These are phyloP conservation scores for Dichomitus squalens DNA, from an alignment of 1,284 basidiomycete genomes.

Conservation along the genomic window DNA sequence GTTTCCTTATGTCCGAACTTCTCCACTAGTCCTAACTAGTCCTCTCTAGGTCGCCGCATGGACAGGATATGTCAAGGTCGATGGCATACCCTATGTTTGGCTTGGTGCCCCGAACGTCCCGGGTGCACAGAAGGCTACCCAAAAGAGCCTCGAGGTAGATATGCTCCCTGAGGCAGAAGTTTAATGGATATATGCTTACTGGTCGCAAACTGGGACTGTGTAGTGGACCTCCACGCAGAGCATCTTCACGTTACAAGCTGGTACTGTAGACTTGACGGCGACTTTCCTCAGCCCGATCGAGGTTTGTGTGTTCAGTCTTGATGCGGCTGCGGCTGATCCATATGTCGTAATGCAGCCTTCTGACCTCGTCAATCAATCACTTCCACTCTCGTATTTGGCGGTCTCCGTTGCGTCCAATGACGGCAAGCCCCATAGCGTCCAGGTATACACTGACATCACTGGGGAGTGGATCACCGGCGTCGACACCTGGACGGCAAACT, in stretches of 20 bases:
- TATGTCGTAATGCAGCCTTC: slow-evolving; percentile 41
- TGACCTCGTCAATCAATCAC: slow-evolving; percentile 60
- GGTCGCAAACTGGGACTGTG: background rate
- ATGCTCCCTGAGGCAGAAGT: background rate
- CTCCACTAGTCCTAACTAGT: background rate
- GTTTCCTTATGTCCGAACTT: background rate
- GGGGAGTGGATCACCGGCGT: slow-evolving; percentile 69
- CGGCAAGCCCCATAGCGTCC: slow-evolving; percentile 52
- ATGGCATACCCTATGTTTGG: slow-evolving; percentile 57
- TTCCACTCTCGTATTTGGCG: slow-evolving; percentile 64
- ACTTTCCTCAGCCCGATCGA: slow-evolving; percentile 69
- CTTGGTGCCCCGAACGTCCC: slow-evolving; percentile 55
- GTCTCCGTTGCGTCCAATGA: slow-evolving; percentile 58
- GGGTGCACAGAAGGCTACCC: slow-evolving; percentile 48
- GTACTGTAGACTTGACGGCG: slow-evolving; percentile 62
- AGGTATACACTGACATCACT: slow-evolving; percentile 66
- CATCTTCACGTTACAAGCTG: slow-evolving; percentile 59
- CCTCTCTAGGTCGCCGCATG: slow-evolving; percentile 58
- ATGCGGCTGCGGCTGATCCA: background rate
- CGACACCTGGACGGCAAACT: slow-evolving; percentile 52
- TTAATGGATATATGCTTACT: background rate
- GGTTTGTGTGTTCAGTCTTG: slow-evolving; percentile 31
- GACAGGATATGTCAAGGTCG: slow-evolving; percentile 67
- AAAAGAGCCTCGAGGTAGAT: slow-evolving; percentile 55
- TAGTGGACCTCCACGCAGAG: slow-evolving; percentile 69